Evolutionary conservation across 2,329 filamentous ascomycete species (phyloP).

Genomic region (Apiospora saccharicola): DNA sequence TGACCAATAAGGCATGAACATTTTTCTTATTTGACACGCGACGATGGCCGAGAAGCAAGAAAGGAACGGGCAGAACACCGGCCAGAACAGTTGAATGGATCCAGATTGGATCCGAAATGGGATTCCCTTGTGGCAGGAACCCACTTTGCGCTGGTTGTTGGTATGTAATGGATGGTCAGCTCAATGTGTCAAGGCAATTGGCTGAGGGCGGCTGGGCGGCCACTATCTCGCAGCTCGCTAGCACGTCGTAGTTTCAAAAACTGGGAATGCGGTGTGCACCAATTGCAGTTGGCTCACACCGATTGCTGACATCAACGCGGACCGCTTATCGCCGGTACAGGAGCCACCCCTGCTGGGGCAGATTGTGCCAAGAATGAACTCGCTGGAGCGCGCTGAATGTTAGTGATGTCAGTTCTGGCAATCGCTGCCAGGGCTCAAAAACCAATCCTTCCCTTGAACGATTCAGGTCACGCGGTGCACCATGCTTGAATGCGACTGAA

Average conservation of each 20-base stretch:
- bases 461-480: slow-evolving; percentile 2
- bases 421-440: not conserved
- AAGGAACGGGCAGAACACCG: not conserved
- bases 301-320: not conserved
- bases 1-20: not conserved
- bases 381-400: not conserved
- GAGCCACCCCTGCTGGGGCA: not conserved
- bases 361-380: not conserved
- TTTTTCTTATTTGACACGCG: slow-evolving; percentile 2
- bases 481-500: slow-evolving; percentile 4
- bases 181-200: slow-evolving; percentile 13
- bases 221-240: slow-evolving; percentile 7
- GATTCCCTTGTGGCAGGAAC: not conserved
- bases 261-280: not conserved
- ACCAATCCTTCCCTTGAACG: not conserved
- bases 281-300: not conserved
- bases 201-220: not conserved
- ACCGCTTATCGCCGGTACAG: slow-evolving; percentile 14
- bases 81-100: slow-evolving; percentile 12
- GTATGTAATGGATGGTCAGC: slow-evolving; percentile 5
- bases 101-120: not conserved
- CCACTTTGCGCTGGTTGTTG: not conserved
- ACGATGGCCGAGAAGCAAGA: not conserved
- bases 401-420: not conserved
- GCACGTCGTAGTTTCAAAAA: not conserved